Conservation (phyloP, 805 yeast genomes). For the Wickerhamomyces xylosicus region DNA sequence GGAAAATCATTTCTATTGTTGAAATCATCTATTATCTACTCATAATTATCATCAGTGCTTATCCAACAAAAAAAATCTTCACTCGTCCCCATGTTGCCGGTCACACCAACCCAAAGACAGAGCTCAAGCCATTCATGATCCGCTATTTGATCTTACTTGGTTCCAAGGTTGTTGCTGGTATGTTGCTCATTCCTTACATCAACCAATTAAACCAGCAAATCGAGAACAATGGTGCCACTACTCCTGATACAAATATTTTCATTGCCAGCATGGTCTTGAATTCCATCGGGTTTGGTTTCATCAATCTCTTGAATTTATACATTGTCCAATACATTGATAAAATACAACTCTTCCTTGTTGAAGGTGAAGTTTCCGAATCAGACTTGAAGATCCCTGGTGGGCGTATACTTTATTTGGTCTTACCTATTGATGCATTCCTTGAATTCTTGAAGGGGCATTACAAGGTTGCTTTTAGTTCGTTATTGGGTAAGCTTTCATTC, state of each 20-base stretch:
- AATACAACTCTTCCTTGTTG: not conserved
- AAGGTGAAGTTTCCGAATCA: not conserved
- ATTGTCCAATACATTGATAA: not conserved
- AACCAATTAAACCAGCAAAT: not conserved
- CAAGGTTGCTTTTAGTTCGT: not conserved
- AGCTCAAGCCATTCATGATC: not conserved
- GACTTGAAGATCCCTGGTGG: not conserved
- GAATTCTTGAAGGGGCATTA: not conserved
- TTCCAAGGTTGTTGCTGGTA: not conserved
- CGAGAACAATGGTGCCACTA: too few relatives aligned
- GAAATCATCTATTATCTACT: not conserved
- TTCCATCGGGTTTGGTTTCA: not conserved
- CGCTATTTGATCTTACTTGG: not conserved
- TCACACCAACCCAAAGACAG: not conserved
- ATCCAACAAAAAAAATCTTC: not conserved
- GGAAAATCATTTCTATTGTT: not conserved
- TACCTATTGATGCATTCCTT: not conserved
- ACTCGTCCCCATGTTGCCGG: not conserved
- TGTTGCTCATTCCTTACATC: not conserved
- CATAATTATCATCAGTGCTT: not conserved
- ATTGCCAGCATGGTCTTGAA: not conserved
- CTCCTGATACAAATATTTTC: not conserved
- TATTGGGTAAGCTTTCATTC: not conserved
- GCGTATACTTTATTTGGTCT: not conserved
- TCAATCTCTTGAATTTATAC: not conserved